Conservation (phyloP, 768 basidiomycete genomes). For the Suillus lakei region DNA sequence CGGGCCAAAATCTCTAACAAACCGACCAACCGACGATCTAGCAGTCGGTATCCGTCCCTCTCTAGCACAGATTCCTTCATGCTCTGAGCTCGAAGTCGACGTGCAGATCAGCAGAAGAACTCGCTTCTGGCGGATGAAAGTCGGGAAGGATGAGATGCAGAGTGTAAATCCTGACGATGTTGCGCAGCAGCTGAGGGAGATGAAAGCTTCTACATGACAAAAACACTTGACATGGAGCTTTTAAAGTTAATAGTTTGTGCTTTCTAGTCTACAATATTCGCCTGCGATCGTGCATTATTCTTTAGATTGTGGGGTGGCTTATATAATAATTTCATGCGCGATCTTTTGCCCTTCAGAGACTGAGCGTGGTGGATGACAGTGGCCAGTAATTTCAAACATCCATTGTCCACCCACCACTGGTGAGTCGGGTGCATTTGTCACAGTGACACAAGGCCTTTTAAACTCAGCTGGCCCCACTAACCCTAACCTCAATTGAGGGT, state of each 20-base stretch:
- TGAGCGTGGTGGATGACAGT: not conserved
- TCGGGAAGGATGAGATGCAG: constrained; percentile 32
- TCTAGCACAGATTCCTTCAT: not conserved
- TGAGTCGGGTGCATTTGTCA: not conserved
- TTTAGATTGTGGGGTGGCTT: not conserved
- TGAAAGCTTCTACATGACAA: constrained; percentile 36
- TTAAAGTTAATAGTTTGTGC: not conserved
- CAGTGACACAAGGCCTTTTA: constrained; percentile 1
- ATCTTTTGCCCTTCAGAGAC: not conserved
- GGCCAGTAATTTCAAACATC: too few species aligned
- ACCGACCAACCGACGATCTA: constrained; percentile 11
- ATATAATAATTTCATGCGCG: not conserved
- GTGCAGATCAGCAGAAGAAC: constrained; percentile 41
- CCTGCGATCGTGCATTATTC: not conserved
- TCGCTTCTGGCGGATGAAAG: constrained; percentile 46
- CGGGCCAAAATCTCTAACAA: constrained; percentile 1
- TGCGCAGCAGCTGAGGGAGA: constrained; percentile 47
- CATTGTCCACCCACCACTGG: not conserved
- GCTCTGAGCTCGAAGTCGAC: constrained; percentile 35
- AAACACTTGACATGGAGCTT: not conserved
- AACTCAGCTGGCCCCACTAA: constrained; percentile 20
- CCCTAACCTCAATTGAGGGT: constrained; percentile 40
- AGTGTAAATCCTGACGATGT: constrained; percentile 47
- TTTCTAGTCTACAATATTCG: not conserved
- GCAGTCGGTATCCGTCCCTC: constrained; percentile 5